Evolutionary conservation across 768 basidiomycete species (phyloP), one percentile per base, ranked within the genome.

Genomic region (Sarcomyxa edulis): DNA sequence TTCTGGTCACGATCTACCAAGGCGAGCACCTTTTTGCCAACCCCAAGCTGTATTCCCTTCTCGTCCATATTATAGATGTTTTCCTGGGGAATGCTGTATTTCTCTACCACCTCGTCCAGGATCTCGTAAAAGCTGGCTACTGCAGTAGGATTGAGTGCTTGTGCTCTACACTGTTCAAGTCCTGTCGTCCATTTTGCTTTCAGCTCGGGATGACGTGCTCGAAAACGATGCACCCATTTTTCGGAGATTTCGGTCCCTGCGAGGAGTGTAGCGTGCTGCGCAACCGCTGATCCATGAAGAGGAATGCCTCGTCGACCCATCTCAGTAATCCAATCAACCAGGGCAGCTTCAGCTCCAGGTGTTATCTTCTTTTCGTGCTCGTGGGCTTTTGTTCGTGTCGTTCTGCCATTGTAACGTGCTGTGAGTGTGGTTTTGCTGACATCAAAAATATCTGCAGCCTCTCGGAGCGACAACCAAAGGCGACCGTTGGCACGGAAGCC

Each of bases 41-140:
- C 45, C 8, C 58, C 59, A 9, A 46, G 37, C 35, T 60, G 57
- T 29, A 45, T 34, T 2, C 55, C 60, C 37, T 61, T 61, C 48
- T 61, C 51, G 35, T 60, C 56, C 54, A 60, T 57, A 30, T 61
- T 61, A 16, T 54, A 62, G 6, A 56, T 41, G 32, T 63, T 59
- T 31, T 56, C 45, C 22, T 35, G 34, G 7, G 52, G 47, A 19
- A 63, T 59, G 8, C 47, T 35, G 18, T 55, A 32, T 18, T 52
- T 32, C 5, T 48, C 11, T 11, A 63, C 38, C 10, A 55, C 16
- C 5, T 50, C 32, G 5, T 46, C 24, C 2, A 61, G 46, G 1
- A 51, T 19, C 1, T 49, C 25, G 28, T 62, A 63, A 37, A 60
- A 54, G 7, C 53, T 15, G 1, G 48, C 37, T 7, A 67, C 58